Conservation (phyloP, 441 rosid genomes). For the Erodium texanum region DNA sequence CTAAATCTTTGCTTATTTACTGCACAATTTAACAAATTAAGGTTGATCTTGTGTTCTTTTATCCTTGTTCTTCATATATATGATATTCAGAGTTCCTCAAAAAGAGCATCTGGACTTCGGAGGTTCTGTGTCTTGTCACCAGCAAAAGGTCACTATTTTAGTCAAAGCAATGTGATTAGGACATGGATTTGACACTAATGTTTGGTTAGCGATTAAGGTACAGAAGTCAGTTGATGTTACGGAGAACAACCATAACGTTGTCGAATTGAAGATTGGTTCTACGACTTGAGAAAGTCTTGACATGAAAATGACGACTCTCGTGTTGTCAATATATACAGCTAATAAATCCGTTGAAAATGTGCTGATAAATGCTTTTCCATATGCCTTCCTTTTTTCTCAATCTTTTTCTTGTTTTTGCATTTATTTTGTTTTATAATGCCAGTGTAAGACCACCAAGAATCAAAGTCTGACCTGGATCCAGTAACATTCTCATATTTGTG, state of each 20-base stretch:
- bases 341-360: conserved; percentile 1
- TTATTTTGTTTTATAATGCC: too few species aligned
- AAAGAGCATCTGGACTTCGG: not conserved
- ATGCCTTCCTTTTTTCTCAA: not conserved
- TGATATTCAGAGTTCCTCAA: too few species aligned
- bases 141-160: not conserved
- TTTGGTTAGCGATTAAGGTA: not conserved
- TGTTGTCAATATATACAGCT: conserved; percentile 3
- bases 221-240: not conserved
- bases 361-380: not conserved
- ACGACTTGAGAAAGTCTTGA: not conserved
- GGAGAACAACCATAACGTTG: not conserved
- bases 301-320: not conserved
- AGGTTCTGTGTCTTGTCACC: not conserved
- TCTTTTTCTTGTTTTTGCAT: not conserved
- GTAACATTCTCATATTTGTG: too few species aligned
- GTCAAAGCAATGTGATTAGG: not conserved
- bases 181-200: not conserved
- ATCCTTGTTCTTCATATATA: too few species aligned
- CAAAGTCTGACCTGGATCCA: too few species aligned
- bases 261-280: not conserved
- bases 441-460: too few species aligned
- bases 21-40: too few species aligned
- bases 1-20: too few species aligned
- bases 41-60: too few species aligned